These are phyloP conservation scores for Amaranthus palmeri DNA, from an alignment of 148 eudicot genomes.

Conservation along the genomic window DNA sequence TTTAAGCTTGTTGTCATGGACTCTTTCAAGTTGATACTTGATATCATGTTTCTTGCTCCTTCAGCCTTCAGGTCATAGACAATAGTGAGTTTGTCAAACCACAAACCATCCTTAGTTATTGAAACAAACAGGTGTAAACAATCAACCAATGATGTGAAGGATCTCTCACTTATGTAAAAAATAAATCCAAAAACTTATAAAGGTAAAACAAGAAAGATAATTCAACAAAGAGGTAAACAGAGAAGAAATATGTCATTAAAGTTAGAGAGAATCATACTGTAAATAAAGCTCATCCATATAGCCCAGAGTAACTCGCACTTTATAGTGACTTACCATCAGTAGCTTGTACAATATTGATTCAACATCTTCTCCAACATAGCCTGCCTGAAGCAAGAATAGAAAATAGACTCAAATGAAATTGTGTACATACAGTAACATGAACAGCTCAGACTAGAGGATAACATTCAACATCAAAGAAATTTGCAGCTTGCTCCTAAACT, in stretches of 20 bases:
- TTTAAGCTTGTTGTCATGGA: too few species aligned
- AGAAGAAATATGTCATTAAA: background rate
- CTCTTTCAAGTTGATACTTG: too few species aligned
- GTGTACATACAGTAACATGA: background rate
- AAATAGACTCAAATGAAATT: background rate
- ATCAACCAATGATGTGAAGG: background rate
- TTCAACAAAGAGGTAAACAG: background rate
- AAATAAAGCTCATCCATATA: background rate
- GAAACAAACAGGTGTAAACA: background rate
- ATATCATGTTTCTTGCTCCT: too few species aligned
- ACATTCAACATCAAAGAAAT: background rate
- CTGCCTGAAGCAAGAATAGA: constrained; percentile 55
- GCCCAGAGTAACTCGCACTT: background rate
- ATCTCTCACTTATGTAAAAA: background rate
- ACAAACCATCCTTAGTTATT: background rate
- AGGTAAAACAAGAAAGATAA: background rate
- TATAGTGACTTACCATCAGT: constrained; percentile 44
- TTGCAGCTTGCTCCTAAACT: too few species aligned
- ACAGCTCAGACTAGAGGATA: background rate
- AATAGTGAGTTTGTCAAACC: too few species aligned
- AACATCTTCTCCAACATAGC: constrained; percentile 96
- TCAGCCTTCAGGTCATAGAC: too few species aligned
- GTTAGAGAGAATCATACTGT: background rate
- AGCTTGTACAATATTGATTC: constrained; percentile 86
- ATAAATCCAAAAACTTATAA: background rate